Evolutionary conservation across 441 rosid genomes (phyloP), one percentile per base, ranked within the genome.

Genomic region (Aquilaria agallochum): DNA sequence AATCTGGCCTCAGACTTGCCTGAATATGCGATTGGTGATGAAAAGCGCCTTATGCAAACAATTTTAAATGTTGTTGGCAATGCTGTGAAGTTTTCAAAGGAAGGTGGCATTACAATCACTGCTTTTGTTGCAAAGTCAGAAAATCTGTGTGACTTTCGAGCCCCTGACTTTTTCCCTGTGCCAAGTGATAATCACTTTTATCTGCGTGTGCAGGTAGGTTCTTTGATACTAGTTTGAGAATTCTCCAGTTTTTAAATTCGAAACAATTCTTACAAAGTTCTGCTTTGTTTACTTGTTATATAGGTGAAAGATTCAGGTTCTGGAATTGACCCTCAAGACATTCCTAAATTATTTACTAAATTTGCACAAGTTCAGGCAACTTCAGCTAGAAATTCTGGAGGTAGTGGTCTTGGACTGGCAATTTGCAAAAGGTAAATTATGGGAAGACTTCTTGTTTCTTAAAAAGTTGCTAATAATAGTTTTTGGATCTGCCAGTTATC

Each of bases 401-500:
- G 99, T 76, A 89, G 86, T 76, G 99, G 98, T 64, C 98, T 95
- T 65, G 99, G 99, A 56, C 97, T 95, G 62, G 99, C 99, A 65
- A 95, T 95, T 78, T 95, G 95, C 79, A 95, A 89, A 76, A 89
- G 99, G 98, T 95, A 40, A 40, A 40, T 40, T 40, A 40, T 40
- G 44, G 9, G 5, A 40, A 40, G 44, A 73, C 61, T 64, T 49
- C 52, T 20, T 61, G 52, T 33, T 62, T n/a, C 9, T 5, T 13
- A 31, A 10, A 12, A 48, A 36, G 15, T 9, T 31, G 9, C 45
- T 30, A 15, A 32, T 31, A 52, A 11, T 58, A 12, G 31, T 32
- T 53, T 11, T 31, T 55, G 50, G 11, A 11, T 33, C 61, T 31
- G 56, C 40, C 50, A 11, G 7, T 9, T 15, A 32, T 30, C 48